Conservation (phyloP, 1,284 basidiomycete genomes). For the Garcileccinum viscosum region DNA sequence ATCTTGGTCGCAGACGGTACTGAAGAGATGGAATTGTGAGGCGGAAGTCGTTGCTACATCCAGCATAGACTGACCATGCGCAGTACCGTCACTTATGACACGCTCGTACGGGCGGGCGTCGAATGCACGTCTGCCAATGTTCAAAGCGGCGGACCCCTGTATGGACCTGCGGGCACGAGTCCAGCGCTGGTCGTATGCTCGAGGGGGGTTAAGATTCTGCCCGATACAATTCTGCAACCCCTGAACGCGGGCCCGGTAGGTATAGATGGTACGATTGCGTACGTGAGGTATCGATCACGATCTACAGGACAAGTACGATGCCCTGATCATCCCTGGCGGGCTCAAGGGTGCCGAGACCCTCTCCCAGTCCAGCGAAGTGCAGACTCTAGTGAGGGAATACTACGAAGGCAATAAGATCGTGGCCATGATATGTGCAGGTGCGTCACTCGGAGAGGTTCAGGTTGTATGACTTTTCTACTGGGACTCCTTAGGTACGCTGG, state of each 20-base stretch:
- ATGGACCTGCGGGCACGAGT: conserved; percentile 33
- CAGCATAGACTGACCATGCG: conserved; percentile 2
- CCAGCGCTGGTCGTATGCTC: conserved; percentile 67
- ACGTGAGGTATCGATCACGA: background rate
- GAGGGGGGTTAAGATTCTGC: conserved; percentile 75
- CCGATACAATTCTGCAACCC: conserved; percentile 64
- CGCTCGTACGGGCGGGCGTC: conserved; percentile 77
- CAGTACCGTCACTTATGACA: conserved; percentile 81
- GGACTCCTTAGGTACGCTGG: conserved; percentile 61
- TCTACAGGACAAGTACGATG: conserved; percentile 65
- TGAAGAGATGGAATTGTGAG: conserved; percentile 88
- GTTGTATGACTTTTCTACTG: background rate
- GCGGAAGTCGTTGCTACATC: background rate
- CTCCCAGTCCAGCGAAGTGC: conserved; percentile 63
- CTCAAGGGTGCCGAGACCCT: conserved; percentile 82
- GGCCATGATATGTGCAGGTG: conserved; percentile 86
- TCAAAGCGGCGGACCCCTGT: conserved; percentile 43
- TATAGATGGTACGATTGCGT: background rate
- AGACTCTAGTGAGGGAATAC: conserved; percentile 69
- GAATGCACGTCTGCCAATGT: conserved; percentile 70
- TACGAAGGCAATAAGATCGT: conserved; percentile 68
- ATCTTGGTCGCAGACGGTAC: conserved; percentile 88
- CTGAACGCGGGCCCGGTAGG: conserved; percentile 52
- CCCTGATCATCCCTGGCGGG: conserved; percentile 81
- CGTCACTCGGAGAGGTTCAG: conserved; percentile 6